Conservation (phyloP, 331 rosid species). For the Spiraea crenata region DNA sequence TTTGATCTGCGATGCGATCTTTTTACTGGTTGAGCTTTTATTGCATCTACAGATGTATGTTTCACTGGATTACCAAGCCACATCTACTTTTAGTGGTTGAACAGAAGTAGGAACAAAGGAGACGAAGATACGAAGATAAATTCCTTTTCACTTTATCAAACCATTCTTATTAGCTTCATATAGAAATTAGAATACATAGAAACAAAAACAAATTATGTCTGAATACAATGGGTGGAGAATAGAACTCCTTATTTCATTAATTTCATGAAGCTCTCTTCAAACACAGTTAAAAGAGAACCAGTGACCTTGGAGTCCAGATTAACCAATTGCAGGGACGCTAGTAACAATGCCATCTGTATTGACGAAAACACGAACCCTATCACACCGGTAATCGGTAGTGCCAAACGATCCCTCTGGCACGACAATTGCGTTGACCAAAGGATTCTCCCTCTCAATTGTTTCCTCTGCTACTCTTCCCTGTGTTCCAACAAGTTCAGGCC, state of each 20-base stretch:
- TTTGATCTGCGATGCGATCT: too few species aligned
- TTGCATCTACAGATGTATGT: background rate
- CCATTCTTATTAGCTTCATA: background rate
- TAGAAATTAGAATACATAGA: background rate
- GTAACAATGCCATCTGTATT: constrained; percentile 4
- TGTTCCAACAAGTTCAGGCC: constrained; percentile 25
- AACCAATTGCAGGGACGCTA: constrained; percentile 2
- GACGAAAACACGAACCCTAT: constrained; percentile 19
- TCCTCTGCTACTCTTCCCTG: constrained; percentile 9
- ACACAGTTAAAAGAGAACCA: background rate
- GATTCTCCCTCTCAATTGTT: constrained; percentile 20
- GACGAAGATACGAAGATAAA: background rate
- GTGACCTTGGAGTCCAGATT: background rate
- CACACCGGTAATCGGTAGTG: background rate
- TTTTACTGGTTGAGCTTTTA: background rate
- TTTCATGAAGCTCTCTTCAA: background rate
- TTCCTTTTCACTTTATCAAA: too few species aligned
- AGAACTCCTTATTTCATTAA: background rate
- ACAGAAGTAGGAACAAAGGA: background rate
- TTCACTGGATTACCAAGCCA: background rate
- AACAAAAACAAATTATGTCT: background rate
- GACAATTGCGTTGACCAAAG: background rate
- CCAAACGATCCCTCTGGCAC: constrained; percentile 9
- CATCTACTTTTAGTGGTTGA: too few species aligned
- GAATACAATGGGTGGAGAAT: background rate